These are phyloP conservation scores for Stephanocyclus meneghinianus DNA, from an alignment of 352 stramenopile species.

Conservation along the genomic window DNA sequence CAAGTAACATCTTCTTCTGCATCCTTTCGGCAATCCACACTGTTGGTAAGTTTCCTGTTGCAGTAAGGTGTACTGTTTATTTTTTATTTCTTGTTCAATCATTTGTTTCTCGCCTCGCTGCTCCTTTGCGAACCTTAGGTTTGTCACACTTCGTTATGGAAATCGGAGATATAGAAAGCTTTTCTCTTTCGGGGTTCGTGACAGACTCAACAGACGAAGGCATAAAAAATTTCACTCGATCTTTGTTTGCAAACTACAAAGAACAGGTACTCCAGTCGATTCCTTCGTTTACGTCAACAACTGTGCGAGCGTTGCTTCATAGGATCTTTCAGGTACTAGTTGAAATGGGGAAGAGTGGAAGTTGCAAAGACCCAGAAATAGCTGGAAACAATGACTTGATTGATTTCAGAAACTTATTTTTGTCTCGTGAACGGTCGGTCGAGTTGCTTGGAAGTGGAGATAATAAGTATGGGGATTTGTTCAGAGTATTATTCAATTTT, in stretches of 20 bases:
- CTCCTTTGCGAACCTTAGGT: background rate
- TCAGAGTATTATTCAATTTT: slow-evolving; percentile 52
- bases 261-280: slow-evolving; percentile 45
- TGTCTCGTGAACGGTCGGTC: slow-evolving; percentile 33
- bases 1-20: slow-evolving; percentile 57
- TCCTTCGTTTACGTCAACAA: slow-evolving; percentile 62
- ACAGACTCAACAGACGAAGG: slow-evolving; percentile 56
- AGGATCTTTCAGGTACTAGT: slow-evolving; percentile 54
- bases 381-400: slow-evolving; percentile 27
- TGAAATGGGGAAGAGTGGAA: slow-evolving; percentile 27
- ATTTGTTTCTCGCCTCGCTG: background rate
- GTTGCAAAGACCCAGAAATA: slow-evolving; percentile 12
- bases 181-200: slow-evolving; percentile 64
- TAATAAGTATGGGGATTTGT: slow-evolving; percentile 61
- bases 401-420: slow-evolving; percentile 72
- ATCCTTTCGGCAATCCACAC: slow-evolving; percentile 64
- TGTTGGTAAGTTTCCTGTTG: slow-evolving; percentile 16
- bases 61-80: background rate
- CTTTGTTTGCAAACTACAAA: slow-evolving; percentile 62
- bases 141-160: slow-evolving; percentile 58
- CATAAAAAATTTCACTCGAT: slow-evolving; percentile 51
- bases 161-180: slow-evolving; percentile 63
- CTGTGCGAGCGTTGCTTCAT: slow-evolving; percentile 65
- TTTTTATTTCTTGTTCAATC: background rate
- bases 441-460: slow-evolving; percentile 42